Base-by-base conservation (phyloP, 1,284 basidiomycete genomes). In the Apiotrichum siamense region DNA sequence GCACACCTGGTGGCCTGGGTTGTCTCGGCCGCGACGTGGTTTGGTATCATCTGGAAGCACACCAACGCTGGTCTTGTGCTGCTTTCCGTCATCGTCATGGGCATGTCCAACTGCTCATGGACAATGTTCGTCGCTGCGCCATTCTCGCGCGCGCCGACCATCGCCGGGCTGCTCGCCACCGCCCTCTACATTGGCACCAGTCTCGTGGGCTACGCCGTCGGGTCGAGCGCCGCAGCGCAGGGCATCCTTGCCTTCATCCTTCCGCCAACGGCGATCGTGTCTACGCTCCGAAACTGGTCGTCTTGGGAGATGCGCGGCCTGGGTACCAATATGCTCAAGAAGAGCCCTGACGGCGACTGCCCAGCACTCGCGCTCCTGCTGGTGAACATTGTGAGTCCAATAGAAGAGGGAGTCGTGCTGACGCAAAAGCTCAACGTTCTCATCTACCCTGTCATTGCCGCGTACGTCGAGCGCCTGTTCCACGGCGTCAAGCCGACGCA, bases 241-340 rank as follows among this genome's bases (percentile, higher is more conserved):
- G 47, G 62, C 24, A 74, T 87, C 27, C 83, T 85, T 60, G 80
- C 83, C 0, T 62, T 89, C 44, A 69, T 88, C 33, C 86, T 88
- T 64, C 87, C 86, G 0, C 83, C 86, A 0, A 79, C 80, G 12
- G 87, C 82, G 67, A 87, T 85, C 60, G 77, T 86, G 17, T 88
- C 86, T 59, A 80, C 81, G n/a, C 79, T 82, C 23, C 78, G 83
- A 40, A 79, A 79, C 2, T 79, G 87, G 4, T 79, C 80, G 48
- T 82, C 83, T 7, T 88, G 79, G 59, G 86, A 88, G 67, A 77
- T 78, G 42, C 71, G 81, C 46, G 74, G 77, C 37, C 65, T 79
- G 37, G 66, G 79, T 3, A 81, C 83, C 0, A 76, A 81, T 55
- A 61, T 80, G 2, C 50, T 82, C 11, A 74, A 78, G 37, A 73